Percentiles rank a stretch among this genome's conserved stretches.
These are phyloP conservation scores for Sophora flavescens DNA, from an alignment of 306 rosid species.

Conservation along the genomic window DNA sequence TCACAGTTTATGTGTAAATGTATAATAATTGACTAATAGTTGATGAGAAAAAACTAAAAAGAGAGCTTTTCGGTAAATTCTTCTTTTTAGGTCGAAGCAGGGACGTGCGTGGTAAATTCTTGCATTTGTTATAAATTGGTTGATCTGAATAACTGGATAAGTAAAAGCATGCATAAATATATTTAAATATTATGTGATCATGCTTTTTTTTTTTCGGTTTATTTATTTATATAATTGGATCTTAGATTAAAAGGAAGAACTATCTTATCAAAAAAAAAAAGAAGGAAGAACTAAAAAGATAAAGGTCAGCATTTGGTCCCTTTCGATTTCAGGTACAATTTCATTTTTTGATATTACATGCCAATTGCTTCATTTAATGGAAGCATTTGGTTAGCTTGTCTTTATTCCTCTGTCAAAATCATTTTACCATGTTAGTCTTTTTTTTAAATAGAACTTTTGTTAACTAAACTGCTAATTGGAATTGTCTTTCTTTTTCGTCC, in stretches of 20 bases:
- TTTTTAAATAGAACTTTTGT: background rate
- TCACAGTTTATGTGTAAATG: background rate
- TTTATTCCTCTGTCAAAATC: constrained; percentile 31
- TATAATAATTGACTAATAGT: too few species aligned
- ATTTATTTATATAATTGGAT: constrained; percentile 1
- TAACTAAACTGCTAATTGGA: constrained; percentile 9
- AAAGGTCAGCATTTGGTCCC: constrained; percentile 18
- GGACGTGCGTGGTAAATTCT: background rate
- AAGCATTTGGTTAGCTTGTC: constrained; percentile 36
- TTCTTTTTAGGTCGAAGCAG: too few species aligned
- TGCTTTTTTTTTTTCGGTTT: background rate
- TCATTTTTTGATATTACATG: constrained; percentile 42
- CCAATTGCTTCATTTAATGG: constrained; percentile 37
- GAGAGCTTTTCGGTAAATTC: too few species aligned
- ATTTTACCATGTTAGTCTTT: constrained; percentile 23
- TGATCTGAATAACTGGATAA: background rate
- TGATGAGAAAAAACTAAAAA: too few species aligned
- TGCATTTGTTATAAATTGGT: background rate
- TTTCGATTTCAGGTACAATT: constrained; percentile 38
- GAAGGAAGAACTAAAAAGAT: too few species aligned
- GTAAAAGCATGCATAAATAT: background rate
- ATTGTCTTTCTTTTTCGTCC: constrained; percentile 29
- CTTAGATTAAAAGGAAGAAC: constrained; percentile 3
- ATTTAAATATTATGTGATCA: background rate
- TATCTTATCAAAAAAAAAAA: background rate